These are phyloP conservation scores for Salix arbutifolia DNA, from an alignment of 345 rosid species.

Conservation along the genomic window DNA sequence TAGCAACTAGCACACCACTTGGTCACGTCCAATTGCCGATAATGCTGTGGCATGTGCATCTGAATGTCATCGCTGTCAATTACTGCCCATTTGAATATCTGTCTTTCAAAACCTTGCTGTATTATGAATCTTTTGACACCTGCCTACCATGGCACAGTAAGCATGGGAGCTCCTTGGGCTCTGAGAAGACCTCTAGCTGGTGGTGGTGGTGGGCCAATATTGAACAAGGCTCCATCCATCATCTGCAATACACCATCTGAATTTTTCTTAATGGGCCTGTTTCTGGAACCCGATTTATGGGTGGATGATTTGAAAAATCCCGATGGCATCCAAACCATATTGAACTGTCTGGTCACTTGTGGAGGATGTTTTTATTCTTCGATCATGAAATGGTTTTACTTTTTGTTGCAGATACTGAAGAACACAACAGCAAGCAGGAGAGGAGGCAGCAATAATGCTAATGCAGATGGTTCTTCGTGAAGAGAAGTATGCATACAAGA, in stretches of 20 bases:
- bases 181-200: background rate
- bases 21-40: slow-evolving; percentile 1
- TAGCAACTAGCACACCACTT: background rate
- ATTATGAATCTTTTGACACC: background rate
- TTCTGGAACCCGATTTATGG: background rate
- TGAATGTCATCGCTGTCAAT: background rate
- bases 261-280: background rate
- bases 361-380: background rate
- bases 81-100: background rate
- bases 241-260: background rate
- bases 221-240: background rate
- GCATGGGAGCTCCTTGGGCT: background rate
- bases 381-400: background rate
- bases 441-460: slow-evolving; percentile 49
- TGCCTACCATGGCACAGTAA: background rate
- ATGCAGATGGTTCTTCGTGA: slow-evolving; percentile 44
- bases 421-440: slow-evolving; percentile 92
- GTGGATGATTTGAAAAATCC: background rate
- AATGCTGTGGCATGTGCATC: background rate
- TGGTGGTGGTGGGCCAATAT: background rate
- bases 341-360: background rate
- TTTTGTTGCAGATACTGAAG: slow-evolving; percentile 70
- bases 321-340: background rate
- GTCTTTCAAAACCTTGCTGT: background rate
- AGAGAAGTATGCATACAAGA: background rate